Percentiles rank a stretch among this genome's conserved stretches.
These are phyloP conservation scores for Fusarium concolor DNA, from an alignment of 2,329 filamentous ascomycete genomes.

Conservation along the genomic window DNA sequence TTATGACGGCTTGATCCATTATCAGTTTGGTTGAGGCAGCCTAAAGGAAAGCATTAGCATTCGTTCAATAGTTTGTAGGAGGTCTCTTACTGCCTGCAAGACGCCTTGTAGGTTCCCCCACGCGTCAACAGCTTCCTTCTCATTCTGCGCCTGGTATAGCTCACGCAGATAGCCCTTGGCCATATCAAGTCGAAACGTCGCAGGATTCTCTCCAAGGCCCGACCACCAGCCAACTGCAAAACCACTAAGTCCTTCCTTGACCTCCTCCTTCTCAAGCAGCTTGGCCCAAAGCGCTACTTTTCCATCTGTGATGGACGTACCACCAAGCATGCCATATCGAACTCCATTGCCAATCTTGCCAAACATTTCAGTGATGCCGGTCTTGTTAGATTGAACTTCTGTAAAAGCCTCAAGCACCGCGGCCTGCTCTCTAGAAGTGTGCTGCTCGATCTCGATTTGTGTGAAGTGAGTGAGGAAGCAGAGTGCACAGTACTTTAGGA, in stretches of 20 bases:
- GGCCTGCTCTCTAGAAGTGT: slow-evolving; percentile 23
- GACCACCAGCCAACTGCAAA: slow-evolving; percentile 6
- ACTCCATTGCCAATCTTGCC: slow-evolving; percentile 15
- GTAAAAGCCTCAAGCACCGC: slow-evolving; percentile 43
- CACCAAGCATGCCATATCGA: no score
- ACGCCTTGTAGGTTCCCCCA: not conserved
- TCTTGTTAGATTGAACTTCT: slow-evolving; percentile 29
- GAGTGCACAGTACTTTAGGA: not conserved
- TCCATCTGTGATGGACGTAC: no score
- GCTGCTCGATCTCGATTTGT: slow-evolving; percentile 22
- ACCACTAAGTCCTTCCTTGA: not conserved
- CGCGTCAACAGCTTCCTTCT: not conserved
- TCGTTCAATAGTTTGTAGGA: rapidly evolving
- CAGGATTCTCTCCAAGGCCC: not conserved
- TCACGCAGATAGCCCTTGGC: slow-evolving; percentile 1
- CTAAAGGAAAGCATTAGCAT: not conserved
- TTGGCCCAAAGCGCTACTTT: not conserved
- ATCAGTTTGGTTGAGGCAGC: not conserved
- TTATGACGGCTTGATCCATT: slow-evolving; percentile 3
- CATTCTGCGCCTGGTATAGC: not conserved
- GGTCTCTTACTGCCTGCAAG: not conserved
- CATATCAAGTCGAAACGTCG: not conserved
- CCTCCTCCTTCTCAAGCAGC: rapidly evolving
- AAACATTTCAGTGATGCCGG: slow-evolving; percentile 24
- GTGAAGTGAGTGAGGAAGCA: slow-evolving; percentile 27